phyloP scores from a whole-genome alignment of 1,139 yeast genomes.

The Pichia terricola region DNA sequence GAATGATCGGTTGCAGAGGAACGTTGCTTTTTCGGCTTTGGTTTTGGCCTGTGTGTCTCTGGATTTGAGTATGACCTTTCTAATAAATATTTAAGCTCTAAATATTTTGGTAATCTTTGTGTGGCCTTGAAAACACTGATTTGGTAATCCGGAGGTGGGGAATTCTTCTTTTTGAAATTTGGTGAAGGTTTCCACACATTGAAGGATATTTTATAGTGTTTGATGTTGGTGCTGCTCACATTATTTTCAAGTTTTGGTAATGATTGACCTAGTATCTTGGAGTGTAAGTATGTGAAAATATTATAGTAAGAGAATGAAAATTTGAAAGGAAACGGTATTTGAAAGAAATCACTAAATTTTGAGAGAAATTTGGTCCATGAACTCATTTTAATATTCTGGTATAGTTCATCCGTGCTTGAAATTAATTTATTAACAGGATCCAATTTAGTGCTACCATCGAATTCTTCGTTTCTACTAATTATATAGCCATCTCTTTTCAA shows the following conservation, averaged over 20 bases:
- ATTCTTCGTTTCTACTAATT: constrained; percentile 31
- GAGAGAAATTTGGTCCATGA: constrained; percentile 10
- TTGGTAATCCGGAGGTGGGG: constrained; percentile 71
- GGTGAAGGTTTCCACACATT: constrained; percentile 84
- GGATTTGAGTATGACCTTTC: constrained; percentile 19
- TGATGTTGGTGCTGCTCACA: background rate
- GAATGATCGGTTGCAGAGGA: background rate
- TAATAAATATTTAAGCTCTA: constrained; percentile 30
- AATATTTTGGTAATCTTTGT: constrained; percentile 43
- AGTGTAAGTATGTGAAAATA: constrained; percentile 12
- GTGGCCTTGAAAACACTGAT: constrained; percentile 49
- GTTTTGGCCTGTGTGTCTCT: constrained; percentile 5
- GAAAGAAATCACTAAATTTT: constrained; percentile 4
- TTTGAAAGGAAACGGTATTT: constrained; percentile 10
- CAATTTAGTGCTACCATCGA: constrained; percentile 4
- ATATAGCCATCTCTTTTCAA: constrained; percentile 75
- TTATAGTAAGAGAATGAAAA: constrained; percentile 12
- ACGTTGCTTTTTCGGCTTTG: constrained; percentile 12
- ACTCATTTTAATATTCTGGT: constrained; percentile 6
- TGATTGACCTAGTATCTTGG: constrained; percentile 7
- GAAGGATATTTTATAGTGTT: constrained; percentile 29
- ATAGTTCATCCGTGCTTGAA: constrained; percentile 1
- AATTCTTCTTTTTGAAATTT: constrained; percentile 55
- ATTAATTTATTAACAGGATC: background rate
- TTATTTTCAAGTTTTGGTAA: constrained; percentile 1